Base-by-base conservation (phyloP, 768 basidiomycete species). In the Lactifluus echinatus region DNA sequence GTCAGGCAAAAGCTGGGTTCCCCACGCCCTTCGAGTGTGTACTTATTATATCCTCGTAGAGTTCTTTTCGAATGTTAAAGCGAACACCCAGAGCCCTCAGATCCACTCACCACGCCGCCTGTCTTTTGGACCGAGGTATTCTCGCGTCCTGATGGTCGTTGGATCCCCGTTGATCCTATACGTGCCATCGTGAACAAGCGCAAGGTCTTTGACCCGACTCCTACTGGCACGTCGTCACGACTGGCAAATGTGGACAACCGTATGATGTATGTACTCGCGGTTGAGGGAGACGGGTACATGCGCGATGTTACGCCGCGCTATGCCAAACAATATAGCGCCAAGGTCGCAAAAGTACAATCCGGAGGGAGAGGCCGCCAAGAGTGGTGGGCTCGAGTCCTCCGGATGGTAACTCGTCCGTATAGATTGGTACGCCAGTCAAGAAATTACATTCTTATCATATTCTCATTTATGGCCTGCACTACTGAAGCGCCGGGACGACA, bases 111-210 rank as follows among this genome's bases (percentile, higher is more conserved):
- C 51, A 83, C 83, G 10, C 85, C 92, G 3, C 94, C 95, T 1
- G 85, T 93, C 3, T 91, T 93, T 70, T 99, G 96, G 96, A 90
- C 89, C 0, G 96, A 99, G 70, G 90, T 96, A 0, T 99, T 93
- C 72, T 94, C 92, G 8, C 84, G 90, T 21, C 83, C 93, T 7
- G 93, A 96, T 72, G 82, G 79, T 14, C 82, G 85, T 34, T 99
- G 96, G 96, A 73, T 98, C 14, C 85, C 93, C 0, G 85, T 98
- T 37, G 96, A 99, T 71, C 91, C 93, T 8, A 79, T 92, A 33
- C 84, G 90, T 15, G 80, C 76, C 24, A 76, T 84, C 53, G 84
- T 93, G 59, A 89, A 93, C 67, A 88, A 89, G 63, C 81, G 85
- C 56, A 83, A 84, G 56, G 74, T 79, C 26, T 94, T 91, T 66